Conservation (phyloP, 192 early-diverging fungal genomes). For the Mortierella alpina region DNA sequence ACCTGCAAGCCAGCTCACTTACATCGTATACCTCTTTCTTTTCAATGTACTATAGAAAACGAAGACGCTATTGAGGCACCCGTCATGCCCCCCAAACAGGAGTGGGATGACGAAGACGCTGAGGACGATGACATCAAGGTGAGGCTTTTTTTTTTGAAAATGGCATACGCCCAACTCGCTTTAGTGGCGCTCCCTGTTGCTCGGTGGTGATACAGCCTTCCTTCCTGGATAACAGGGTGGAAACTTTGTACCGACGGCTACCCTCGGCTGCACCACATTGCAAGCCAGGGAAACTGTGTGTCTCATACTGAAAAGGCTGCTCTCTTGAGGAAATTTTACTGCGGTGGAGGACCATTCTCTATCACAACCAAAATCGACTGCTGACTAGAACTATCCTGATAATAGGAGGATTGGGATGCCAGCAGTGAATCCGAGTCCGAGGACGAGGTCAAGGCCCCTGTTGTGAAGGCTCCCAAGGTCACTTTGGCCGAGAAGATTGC, state of each 20-base stretch:
- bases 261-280: background rate
- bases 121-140: constrained; percentile 68
- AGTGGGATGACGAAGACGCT: constrained; percentile 76
- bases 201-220: too few relatives aligned
- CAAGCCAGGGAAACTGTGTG: too few relatives aligned
- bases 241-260: too few relatives aligned
- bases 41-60: constrained; percentile 46
- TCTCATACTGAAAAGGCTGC: too few relatives aligned
- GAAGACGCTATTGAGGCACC: constrained; percentile 56
- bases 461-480: constrained; percentile 42
- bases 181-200: too few relatives aligned
- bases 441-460: constrained; percentile 56
- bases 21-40: background rate
- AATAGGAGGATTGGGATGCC: constrained; percentile 65
- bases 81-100: constrained; percentile 57
- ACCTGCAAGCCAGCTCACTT: background rate
- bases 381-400: background rate
- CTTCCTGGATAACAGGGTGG: too few relatives aligned
- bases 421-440: constrained; percentile 73
- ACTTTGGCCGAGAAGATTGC: constrained; percentile 70
- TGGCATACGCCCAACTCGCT: too few relatives aligned
- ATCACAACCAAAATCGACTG: background rate
- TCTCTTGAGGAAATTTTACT: too few relatives aligned
- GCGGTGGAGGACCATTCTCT: background rate
- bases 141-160: constrained; percentile 1